phyloP scores from a whole-genome alignment of 306 rosid species.

The Ceratonia siliqua region DNA sequence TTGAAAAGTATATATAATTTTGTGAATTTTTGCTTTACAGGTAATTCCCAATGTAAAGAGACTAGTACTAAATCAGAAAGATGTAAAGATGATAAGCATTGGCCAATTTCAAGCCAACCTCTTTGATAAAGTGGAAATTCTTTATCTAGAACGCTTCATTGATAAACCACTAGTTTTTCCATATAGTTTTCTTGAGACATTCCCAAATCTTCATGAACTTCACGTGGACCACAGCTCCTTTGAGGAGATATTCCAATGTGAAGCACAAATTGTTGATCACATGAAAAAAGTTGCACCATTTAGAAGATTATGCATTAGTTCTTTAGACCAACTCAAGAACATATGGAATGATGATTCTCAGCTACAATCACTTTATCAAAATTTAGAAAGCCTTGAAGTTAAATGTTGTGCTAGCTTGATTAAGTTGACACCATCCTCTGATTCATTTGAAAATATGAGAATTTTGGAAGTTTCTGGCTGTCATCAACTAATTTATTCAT shows the following conservation, averaged over 20 bases:
- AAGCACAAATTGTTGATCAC: background rate
- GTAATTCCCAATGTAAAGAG: background rate
- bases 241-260: background rate
- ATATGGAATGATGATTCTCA: background rate
- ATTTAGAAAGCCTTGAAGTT: background rate
- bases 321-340: background rate
- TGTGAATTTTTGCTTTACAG: background rate
- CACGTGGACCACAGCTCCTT: background rate
- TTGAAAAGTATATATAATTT: background rate
- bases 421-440: background rate
- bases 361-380: background rate
- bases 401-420: background rate
- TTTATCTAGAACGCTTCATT: background rate
- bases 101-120: background rate
- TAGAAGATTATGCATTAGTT: fast-evolving
- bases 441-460: background rate
- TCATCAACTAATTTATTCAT: background rate
- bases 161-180: background rate
- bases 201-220: background rate
- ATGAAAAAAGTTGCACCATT: background rate
- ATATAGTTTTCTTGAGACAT: background rate
- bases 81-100: background rate
- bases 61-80: background rate
- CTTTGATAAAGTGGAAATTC: background rate
- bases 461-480: background rate